Percentiles rank a stretch among this genome's conserved stretches.
Conservation (phyloP, 176 grass and related monocot genomes). For the Echinochloa phyllopogon region DNA sequence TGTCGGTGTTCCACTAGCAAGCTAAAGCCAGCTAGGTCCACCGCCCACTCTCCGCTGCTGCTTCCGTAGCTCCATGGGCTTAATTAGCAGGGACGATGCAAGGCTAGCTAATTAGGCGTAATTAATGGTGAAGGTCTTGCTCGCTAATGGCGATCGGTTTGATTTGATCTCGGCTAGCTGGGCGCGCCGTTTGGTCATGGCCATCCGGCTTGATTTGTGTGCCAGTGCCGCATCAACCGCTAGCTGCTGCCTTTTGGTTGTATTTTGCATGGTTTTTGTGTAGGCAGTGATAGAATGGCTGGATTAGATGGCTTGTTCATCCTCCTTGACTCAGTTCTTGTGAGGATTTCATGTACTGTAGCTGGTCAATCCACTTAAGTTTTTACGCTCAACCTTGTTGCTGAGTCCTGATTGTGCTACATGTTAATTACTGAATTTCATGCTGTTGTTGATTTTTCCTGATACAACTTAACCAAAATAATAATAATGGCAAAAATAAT, state of each 20-base stretch:
- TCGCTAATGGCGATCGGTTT: slow-evolving; percentile 11
- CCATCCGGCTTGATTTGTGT: not conserved
- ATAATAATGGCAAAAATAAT: no score
- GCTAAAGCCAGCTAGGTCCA: not conserved
- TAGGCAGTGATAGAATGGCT: not conserved
- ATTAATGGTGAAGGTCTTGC: not conserved
- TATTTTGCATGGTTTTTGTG: not conserved
- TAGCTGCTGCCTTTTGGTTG: not conserved
- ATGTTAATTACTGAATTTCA: no score
- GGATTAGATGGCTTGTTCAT: not conserved
- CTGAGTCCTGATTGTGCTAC: no score
- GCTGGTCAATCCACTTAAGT: not conserved
- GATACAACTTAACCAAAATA: no score
- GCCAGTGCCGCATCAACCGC: not conserved
- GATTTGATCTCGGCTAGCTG: not conserved
- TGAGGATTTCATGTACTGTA: not conserved
- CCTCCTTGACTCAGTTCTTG: not conserved
- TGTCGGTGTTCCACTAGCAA: slow-evolving; percentile 55
- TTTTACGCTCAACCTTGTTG: not conserved
- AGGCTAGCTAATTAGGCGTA: not conserved
- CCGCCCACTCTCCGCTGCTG: not conserved
- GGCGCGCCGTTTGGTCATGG: not conserved
- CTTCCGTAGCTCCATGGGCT: not conserved
- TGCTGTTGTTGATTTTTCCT: no score
- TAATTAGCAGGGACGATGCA: not conserved